Evolutionary conservation across 163 green algal species (phyloP), one percentile per base, ranked within the genome.

Genomic region (Scenedesmus sp.): DNA sequence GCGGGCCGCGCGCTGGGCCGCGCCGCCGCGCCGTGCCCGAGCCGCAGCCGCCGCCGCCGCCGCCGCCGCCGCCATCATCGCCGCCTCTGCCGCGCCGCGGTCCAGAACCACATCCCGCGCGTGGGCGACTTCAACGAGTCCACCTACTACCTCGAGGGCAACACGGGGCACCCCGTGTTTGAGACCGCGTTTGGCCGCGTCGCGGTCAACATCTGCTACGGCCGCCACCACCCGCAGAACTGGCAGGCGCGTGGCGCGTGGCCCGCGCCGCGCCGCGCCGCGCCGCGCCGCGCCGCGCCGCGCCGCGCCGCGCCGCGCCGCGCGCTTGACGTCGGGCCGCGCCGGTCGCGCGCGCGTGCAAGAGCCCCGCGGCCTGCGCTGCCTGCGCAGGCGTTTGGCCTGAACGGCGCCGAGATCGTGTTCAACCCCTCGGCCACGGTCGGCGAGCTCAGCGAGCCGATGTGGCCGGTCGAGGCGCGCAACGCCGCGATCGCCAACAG

Each of bases 121-220:
- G 94, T 99, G 18, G 94, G 94, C 44, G 95, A 99, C 83, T 99
- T 99, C 86, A 98, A 99, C 78, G 96, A 99, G 88, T 93, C 82
- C 64, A 96, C 92, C 13, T 99, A 99, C 84, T 99, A 98, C 89
- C 92, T 98, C 90, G 96, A 99, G 87, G 96, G 96, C 47, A 93
- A 98, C 91, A 99, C 95, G 0, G 95, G 96, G 10, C 92, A 96
- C 78, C 92, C 92, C 0, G 92, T 97, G 22, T 99, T 99, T 89
- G 91, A 98, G 56, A 99, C 96, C 1, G 86, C 84, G 11, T 98
- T 91, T 71, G 95, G 94, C 20, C 90, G 86, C 20, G 96, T 99
- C 62, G 96, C 83, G 9, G 78, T 99, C 83, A 99, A 99, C 89
- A 99, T 99, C 84, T 99, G 96, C 87, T 99, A 98, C 81, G 96